These are phyloP conservation scores for Porodaedalea pini DNA, from an alignment of 1,284 basidiomycete species.

Conservation along the genomic window DNA sequence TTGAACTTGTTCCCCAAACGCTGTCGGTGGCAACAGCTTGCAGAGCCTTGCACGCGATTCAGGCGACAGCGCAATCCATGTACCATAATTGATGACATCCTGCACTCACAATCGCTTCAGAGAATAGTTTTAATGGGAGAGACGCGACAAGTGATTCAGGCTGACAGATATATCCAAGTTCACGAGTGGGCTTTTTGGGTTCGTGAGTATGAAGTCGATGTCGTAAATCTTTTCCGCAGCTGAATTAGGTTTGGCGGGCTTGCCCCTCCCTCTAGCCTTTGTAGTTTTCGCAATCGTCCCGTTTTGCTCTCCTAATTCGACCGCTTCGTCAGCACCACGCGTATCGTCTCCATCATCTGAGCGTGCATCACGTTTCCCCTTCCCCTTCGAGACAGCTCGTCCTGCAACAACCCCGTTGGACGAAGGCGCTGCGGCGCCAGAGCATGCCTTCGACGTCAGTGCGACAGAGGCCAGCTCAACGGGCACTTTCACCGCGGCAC, in stretches of 20 bases:
- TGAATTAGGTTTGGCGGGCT: background rate
- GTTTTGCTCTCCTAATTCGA: background rate
- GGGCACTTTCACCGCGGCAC: background rate
- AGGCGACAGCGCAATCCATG: constrained; percentile 46
- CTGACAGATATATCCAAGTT: constrained; percentile 50
- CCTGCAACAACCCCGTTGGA: background rate
- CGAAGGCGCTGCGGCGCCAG: background rate
- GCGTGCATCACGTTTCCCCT: constrained; percentile 2
- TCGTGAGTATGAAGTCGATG: constrained; percentile 36
- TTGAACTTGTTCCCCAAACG: constrained; percentile 39
- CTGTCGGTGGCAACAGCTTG: constrained; percentile 47
- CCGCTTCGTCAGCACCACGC: background rate
- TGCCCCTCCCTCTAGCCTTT: background rate
- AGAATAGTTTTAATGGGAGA: background rate
- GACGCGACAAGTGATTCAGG: constrained; percentile 19
- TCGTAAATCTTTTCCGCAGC: constrained; percentile 3
- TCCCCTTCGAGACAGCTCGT: background rate
- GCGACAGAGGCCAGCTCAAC: background rate
- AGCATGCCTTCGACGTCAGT: background rate
- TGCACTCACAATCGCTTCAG: constrained; percentile 25
- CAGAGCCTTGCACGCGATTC: constrained; percentile 41
- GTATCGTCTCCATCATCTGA: constrained; percentile 8
- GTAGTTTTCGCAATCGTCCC: background rate
- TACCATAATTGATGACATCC: constrained; percentile 49
- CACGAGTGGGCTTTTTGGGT: constrained; percentile 48